Evolutionary conservation across 345 rosid genomes (phyloP).

Genomic region (Schrenkiella parvula): DNA sequence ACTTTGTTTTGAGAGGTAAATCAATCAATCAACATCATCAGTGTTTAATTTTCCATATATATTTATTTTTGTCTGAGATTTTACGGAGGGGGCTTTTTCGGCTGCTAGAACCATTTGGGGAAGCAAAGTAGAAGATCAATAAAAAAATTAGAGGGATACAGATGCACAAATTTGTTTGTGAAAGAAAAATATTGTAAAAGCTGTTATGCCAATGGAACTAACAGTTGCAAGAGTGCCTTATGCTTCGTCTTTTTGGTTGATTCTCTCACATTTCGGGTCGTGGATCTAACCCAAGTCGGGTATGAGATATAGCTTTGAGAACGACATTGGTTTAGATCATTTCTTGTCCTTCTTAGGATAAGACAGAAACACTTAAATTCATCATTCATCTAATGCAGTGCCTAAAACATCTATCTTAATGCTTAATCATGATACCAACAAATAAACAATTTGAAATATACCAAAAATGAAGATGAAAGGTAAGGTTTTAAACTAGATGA

Average conservation of each 20-base stretch:
- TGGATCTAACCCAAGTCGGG: background rate
- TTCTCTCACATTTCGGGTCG: background rate
- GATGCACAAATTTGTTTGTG: constrained; percentile 15
- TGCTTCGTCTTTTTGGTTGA: background rate
- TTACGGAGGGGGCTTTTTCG: constrained; percentile 5
- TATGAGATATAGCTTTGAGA: background rate
- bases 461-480: background rate
- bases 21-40: constrained; percentile 16
- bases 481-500: background rate
- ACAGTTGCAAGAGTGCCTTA: constrained; percentile 35
- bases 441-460: background rate
- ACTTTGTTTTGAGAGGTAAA: constrained; percentile 30
- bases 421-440: background rate
- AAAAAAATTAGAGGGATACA: constrained; percentile 8
- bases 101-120: constrained; percentile 15
- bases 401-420: background rate
- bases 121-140: constrained; percentile 26
- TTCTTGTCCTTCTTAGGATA: background rate
- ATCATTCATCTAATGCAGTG: background rate
- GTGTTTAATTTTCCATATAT: constrained; percentile 28
- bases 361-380: background rate
- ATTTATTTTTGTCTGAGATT: constrained; percentile 13
- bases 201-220: constrained; percentile 38
- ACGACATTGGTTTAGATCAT: background rate
- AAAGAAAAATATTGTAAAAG: constrained; percentile 1